Percentiles rank a stretch among this genome's conserved stretches.
Evolutionary conservation across 345 rosid species (phyloP).

Genomic region (Eucalyptus dawsonii): DNA sequence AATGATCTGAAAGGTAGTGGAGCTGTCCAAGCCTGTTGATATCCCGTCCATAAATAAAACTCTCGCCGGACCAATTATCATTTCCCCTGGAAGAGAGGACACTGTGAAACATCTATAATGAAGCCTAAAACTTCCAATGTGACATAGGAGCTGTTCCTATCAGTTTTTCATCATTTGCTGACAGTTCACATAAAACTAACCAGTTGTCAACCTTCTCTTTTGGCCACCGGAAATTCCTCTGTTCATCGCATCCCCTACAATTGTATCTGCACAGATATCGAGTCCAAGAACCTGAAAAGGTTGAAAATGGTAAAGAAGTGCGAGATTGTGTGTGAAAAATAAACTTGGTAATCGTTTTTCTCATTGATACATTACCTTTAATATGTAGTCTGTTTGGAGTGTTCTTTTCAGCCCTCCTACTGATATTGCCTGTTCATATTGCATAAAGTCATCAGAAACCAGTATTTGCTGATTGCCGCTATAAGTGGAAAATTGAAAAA

Average conservation of each 20-base stretch:
- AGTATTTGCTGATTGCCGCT: not conserved
- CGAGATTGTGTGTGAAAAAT: not conserved
- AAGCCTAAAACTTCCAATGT: not conserved
- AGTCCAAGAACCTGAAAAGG: not conserved
- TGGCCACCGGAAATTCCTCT: conserved; percentile 10
- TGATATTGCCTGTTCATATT: not conserved
- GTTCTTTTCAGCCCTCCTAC: not conserved
- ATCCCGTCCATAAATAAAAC: conserved; percentile 81
- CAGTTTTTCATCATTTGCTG: not conserved
- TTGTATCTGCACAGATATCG: not conserved
- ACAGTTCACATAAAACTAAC: not conserved
- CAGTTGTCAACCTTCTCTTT: conserved; percentile 3
- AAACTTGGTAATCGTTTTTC: not conserved
- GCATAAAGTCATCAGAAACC: not conserved
- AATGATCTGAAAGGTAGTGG: conserved; percentile 61
- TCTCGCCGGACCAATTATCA: conserved; percentile 61
- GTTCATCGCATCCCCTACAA: not conserved
- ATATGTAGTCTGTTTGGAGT: conserved; percentile 1
- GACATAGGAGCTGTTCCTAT: not conserved
- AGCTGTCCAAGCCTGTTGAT: conserved; percentile 64
- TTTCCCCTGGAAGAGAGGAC: conserved; percentile 30
- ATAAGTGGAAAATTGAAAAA: not conserved
- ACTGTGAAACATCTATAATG: not conserved
- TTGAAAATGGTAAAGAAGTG: not conserved
- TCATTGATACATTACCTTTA: not conserved